Conservation (phyloP, 1,284 basidiomycete species). For the Ganoderma resinaceum region DNA sequence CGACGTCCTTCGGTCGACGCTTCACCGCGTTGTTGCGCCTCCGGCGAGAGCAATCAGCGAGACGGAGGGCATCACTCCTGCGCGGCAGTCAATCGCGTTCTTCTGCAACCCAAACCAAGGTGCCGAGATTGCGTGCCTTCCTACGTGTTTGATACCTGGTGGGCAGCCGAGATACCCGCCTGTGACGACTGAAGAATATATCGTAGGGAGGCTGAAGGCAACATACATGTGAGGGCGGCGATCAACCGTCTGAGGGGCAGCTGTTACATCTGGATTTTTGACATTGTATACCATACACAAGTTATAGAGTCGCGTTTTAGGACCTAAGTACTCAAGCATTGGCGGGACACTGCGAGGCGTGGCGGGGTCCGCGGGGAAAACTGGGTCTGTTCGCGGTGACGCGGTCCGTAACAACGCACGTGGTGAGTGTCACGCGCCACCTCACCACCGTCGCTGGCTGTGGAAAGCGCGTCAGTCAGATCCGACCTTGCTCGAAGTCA, state of each 20-base stretch:
- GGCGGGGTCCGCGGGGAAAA: not conserved
- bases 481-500: not conserved
- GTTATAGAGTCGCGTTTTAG: not conserved
- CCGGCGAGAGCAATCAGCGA: slow-evolving; percentile 55
- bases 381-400: not conserved
- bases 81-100: slow-evolving; percentile 84
- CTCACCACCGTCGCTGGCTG: not conserved
- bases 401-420: slow-evolving; percentile 25
- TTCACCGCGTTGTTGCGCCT: slow-evolving; percentile 85
- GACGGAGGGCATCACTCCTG: slow-evolving; percentile 62
- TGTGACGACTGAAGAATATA: slow-evolving; percentile 79
- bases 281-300: not conserved
- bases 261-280: not conserved
- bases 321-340: too few relatives aligned
- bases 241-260: not conserved
- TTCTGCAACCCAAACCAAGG: slow-evolving; percentile 87
- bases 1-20: slow-evolving; percentile 78
- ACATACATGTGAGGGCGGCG: slow-evolving; percentile 50
- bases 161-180: slow-evolving; percentile 65
- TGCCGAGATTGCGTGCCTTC: slow-evolving; percentile 74
- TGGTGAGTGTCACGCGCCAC: slow-evolving; percentile 19
- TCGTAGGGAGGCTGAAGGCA: slow-evolving; percentile 71
- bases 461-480: not conserved
- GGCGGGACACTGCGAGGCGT: not conserved
- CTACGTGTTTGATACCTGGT: slow-evolving; percentile 63